phyloP scores from a whole-genome alignment of 306 rosid species.

The Fragaria vesca region DNA sequence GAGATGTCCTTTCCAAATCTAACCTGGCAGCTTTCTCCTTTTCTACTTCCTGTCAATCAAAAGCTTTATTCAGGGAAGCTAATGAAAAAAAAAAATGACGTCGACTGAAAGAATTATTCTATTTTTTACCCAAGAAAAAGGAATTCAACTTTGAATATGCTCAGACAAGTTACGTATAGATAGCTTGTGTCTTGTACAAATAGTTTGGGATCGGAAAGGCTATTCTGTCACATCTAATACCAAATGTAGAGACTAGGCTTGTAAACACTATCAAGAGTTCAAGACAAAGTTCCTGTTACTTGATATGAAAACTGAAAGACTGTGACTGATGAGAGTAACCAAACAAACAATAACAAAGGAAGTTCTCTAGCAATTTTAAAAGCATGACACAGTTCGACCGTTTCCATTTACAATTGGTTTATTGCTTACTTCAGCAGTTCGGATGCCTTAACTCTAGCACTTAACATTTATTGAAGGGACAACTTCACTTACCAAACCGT shows the following conservation, averaged over 20 bases:
- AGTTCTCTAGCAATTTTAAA: not conserved
- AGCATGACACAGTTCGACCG: not conserved
- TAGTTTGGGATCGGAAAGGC: not conserved
- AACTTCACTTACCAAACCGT: not conserved
- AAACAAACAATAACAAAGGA: not conserved
- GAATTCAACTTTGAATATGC: slow-evolving; percentile 8
- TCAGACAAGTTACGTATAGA: slow-evolving; percentile 6
- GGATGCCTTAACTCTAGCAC: not conserved
- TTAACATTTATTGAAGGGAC: not conserved
- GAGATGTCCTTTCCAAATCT: slow-evolving; percentile 80
- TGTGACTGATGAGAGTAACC: not conserved
- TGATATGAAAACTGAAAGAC: not conserved
- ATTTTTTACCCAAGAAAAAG: not conserved
- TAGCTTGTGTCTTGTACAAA: not conserved
- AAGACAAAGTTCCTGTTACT: not conserved
- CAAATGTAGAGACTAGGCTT: not conserved
- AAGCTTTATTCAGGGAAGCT: slow-evolving; percentile 29
- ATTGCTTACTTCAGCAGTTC: slow-evolving; percentile 1
- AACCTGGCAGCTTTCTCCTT: slow-evolving; percentile 87
- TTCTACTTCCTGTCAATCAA: slow-evolving; percentile 71
- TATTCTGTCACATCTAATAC: not conserved
- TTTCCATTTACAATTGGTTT: not conserved
- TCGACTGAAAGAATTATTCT: not conserved
- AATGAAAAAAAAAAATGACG: slow-evolving; percentile 1
- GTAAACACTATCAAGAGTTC: not conserved